Conservation (phyloP, 352 stramenopile species). For the Globisporangium camurandrum region DNA sequence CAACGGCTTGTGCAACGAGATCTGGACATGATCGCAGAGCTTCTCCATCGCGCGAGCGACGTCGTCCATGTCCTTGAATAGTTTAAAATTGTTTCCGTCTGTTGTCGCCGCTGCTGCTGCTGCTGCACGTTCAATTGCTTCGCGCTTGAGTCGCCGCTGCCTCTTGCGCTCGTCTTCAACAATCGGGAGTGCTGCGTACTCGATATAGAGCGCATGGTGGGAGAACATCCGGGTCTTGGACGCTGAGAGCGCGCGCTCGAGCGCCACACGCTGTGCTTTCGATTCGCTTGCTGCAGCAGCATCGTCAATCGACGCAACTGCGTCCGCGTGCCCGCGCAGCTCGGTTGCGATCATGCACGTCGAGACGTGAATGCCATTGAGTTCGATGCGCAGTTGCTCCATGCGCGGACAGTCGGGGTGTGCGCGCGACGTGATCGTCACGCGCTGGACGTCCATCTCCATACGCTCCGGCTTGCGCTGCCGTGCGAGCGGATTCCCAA, state of each 20-base stretch:
- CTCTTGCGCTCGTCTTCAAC: conserved; percentile 17
- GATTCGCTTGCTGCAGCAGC: conserved; percentile 13
- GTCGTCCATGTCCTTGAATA: conserved; percentile 31
- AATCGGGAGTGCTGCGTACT: conserved; percentile 37
- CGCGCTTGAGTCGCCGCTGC: conserved; percentile 9
- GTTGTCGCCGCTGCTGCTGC: neutral
- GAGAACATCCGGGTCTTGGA: conserved; percentile 27
- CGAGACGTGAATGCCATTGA: conserved; percentile 28
- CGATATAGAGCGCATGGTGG: conserved; percentile 32
- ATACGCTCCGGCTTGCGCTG: conserved; percentile 43
- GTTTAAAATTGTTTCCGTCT: too few relatives aligned
- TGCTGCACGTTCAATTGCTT: neutral
- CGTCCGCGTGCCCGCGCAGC: conserved; percentile 20
- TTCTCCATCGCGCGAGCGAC: conserved; percentile 48
- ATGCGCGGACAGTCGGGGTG: conserved; percentile 29
- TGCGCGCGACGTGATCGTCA: conserved; percentile 34
- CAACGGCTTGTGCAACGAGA: conserved; percentile 20
- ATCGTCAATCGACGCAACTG: conserved; percentile 31
- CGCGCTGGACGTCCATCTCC: conserved; percentile 33
- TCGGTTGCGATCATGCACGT: conserved; percentile 24
- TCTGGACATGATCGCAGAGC: conserved; percentile 30
- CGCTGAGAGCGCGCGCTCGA: conserved; percentile 14
- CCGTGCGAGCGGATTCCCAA: conserved; percentile 27
- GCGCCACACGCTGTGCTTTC: neutral
- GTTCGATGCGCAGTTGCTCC: conserved; percentile 44